These are phyloP conservation scores for Fomitopsis betulina DNA, from an alignment of 1,284 basidiomycete species.

Conservation along the genomic window DNA sequence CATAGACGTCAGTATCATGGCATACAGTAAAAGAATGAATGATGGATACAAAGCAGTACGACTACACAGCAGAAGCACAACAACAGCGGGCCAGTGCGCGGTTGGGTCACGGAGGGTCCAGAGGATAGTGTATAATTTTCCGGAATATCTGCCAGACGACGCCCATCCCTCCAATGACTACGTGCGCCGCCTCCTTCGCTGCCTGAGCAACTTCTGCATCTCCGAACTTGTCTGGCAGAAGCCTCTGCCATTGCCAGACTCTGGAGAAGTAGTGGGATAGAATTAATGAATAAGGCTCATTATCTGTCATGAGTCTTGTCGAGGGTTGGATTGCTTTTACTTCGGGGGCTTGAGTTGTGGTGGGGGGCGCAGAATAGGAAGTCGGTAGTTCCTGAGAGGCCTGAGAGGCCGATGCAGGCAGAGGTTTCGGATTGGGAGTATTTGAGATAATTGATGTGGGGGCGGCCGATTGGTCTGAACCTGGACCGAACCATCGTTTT, in stretches of 20 bases:
- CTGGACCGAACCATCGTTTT: conserved; percentile 9
- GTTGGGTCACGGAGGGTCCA: conserved; percentile 25
- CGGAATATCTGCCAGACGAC: conserved; percentile 25
- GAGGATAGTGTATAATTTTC: conserved; percentile 28
- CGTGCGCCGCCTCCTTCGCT: conserved; percentile 18
- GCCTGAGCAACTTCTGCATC: conserved; percentile 8
- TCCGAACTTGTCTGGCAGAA: conserved; percentile 15
- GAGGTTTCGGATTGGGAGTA: neutral
- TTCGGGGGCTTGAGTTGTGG: neutral
- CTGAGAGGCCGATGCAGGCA: neutral
- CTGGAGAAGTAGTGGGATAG: conserved; percentile 3
- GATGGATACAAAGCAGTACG: neutral
- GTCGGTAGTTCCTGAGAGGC: neutral
- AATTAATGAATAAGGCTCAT: conserved; percentile 1
- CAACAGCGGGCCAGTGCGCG: neutral
- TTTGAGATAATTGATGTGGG: neutral
- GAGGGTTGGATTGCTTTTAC: neutral
- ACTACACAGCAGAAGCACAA: neutral
- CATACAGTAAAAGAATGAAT: neutral
- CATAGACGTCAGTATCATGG: neutral
- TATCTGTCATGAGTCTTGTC: neutral
- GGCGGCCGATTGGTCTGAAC: too few relatives aligned
- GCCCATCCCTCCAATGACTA: conserved; percentile 21
- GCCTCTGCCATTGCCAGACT: conserved; percentile 12
- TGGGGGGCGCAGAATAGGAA: neutral